Evolutionary conservation across 768 basidiomycete genomes (phyloP).

Genomic region (Termitomyces sp.): DNA sequence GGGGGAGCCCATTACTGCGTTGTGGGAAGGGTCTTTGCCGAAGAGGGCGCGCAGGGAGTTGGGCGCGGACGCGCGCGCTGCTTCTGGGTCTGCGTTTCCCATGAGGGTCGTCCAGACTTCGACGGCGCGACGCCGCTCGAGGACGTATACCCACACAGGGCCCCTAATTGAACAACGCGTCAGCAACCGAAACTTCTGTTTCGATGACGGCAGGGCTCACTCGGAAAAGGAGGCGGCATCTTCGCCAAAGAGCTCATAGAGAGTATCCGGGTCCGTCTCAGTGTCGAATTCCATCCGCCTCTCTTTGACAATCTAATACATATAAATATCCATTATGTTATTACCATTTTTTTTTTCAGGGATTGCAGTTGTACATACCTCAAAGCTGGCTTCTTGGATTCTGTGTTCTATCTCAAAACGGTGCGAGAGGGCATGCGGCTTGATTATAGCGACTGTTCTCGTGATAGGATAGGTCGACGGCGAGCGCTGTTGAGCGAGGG

Average conservation of each 20-base stretch:
- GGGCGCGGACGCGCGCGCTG: conserved; percentile 49
- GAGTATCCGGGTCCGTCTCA: conserved; percentile 73
- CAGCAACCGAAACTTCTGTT: background rate
- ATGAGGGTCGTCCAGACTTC: conserved; percentile 77
- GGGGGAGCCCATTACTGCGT: conserved; percentile 70
- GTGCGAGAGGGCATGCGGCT: conserved; percentile 65
- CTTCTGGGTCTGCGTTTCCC: conserved; percentile 56
- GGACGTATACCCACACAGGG: conserved; percentile 89
- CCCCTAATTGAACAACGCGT: conserved; percentile 39
- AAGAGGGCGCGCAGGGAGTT: conserved; percentile 69
- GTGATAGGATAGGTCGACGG: conserved; percentile 23
- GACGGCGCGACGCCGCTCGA: conserved; percentile 76
- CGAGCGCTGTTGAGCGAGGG: conserved; percentile 7
- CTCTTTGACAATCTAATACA: conserved; percentile 72
- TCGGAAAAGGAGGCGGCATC: conserved; percentile 70
- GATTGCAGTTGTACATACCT: conserved; percentile 39
- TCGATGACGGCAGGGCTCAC: conserved; percentile 39
- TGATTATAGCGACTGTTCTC: conserved; percentile 81
- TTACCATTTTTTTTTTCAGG: conserved; percentile 12
- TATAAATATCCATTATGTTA: background rate
- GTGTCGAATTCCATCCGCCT: conserved; percentile 86
- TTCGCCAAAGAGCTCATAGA: conserved; percentile 76
- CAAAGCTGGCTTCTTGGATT: conserved; percentile 77
- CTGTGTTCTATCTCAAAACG: conserved; percentile 77
- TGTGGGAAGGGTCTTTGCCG: conserved; percentile 47